A percentile compares a stretch with the other conserved stretches of the same genome.
These are phyloP conservation scores for Penicillium waksmanii DNA, from an alignment of 495 filamentous ascomycete species.

Conservation along the genomic window DNA sequence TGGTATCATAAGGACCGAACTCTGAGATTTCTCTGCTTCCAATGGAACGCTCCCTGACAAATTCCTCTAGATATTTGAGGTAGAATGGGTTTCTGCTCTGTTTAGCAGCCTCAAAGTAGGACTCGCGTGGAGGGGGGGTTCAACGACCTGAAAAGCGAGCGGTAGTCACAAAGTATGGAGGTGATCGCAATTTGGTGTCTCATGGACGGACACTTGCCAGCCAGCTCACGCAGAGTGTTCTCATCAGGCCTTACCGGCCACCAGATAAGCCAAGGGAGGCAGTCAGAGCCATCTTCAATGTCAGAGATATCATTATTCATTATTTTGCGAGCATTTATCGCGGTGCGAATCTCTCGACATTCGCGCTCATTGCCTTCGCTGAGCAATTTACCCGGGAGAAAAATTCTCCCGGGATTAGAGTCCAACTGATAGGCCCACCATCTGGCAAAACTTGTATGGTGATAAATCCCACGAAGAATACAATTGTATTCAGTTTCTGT, in stretches of 20 bases:
- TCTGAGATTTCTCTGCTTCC: no score
- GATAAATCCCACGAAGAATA: slow-evolving; percentile 32
- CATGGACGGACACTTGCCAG: slow-evolving; percentile 24
- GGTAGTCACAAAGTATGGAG: slow-evolving; percentile 21
- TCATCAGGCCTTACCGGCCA: slow-evolving; percentile 15
- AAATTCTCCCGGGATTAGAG: slow-evolving; percentile 15
- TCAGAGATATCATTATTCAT: slow-evolving; percentile 28
- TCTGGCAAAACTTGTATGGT: slow-evolving; percentile 30
- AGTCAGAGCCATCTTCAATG: slow-evolving; percentile 19
- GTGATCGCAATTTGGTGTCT: slow-evolving; percentile 23
- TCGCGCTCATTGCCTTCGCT: slow-evolving; percentile 12
- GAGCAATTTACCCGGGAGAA: slow-evolving; percentile 17
- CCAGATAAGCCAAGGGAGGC: slow-evolving; percentile 28
- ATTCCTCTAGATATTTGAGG: slow-evolving; percentile 23
- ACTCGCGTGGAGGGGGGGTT: slow-evolving; percentile 18
- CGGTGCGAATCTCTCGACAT: slow-evolving; percentile 20
- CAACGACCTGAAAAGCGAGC: slow-evolving; percentile 15
- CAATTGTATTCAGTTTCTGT: slow-evolving; percentile 21
- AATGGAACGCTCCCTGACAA: slow-evolving; percentile 15
- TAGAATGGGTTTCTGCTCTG: slow-evolving; percentile 21
- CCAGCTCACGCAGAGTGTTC: slow-evolving; percentile 19
- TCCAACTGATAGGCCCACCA: slow-evolving; percentile 32
- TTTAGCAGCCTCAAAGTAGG: slow-evolving; percentile 21
- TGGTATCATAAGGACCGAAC: no score
- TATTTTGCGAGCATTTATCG: slow-evolving; percentile 28